Evolutionary conservation across 345 rosid genomes (phyloP).

Genomic region (Chamaenerion angustifolium): DNA sequence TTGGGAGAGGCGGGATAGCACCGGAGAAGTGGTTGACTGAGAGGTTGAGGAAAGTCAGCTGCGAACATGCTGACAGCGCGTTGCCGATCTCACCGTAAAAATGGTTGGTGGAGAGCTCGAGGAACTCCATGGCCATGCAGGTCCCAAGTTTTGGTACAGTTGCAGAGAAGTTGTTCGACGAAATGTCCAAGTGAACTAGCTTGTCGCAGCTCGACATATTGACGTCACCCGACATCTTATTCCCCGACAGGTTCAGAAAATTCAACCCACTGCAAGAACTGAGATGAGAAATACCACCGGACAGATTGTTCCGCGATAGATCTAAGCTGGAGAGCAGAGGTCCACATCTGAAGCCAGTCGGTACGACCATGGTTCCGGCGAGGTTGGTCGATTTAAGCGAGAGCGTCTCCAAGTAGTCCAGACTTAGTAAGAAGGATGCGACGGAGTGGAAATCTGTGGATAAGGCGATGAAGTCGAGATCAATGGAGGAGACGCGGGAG

Average conservation of each 20-base stretch:
- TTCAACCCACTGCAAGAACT: slow-evolving; percentile 45
- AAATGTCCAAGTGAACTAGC: slow-evolving; percentile 53
- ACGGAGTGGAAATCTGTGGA: slow-evolving; percentile 47
- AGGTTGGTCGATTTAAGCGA: slow-evolving; percentile 30
- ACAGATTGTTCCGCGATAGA: slow-evolving; percentile 54
- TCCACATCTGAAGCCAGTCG: slow-evolving; percentile 54
- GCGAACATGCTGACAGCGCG: slow-evolving; percentile 38
- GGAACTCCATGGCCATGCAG: slow-evolving; percentile 50
- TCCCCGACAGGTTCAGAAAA: slow-evolving; percentile 54
- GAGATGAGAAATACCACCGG: slow-evolving; percentile 41
- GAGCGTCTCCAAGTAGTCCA: slow-evolving; percentile 41
- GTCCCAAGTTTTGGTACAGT: slow-evolving; percentile 42
- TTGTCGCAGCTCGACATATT: slow-evolving; percentile 49
- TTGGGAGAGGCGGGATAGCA: slow-evolving; percentile 35
- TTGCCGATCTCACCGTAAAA: slow-evolving; percentile 47
- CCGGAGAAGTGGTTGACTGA: slow-evolving; percentile 60
- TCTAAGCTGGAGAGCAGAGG: slow-evolving; percentile 43
- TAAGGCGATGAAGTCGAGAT: slow-evolving; percentile 28
- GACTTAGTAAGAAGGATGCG: slow-evolving; percentile 36
- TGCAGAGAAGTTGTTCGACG: slow-evolving; percentile 58
- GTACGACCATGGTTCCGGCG: slow-evolving; percentile 46
- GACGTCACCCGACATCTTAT: slow-evolving; percentile 51
- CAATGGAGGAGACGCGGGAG: slow-evolving; percentile 42
- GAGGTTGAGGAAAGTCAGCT: slow-evolving; percentile 49
- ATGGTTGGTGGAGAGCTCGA: slow-evolving; percentile 66